These are phyloP conservation scores for Candida xyloterini DNA, from an alignment of 805 yeast species.

Conservation along the genomic window DNA sequence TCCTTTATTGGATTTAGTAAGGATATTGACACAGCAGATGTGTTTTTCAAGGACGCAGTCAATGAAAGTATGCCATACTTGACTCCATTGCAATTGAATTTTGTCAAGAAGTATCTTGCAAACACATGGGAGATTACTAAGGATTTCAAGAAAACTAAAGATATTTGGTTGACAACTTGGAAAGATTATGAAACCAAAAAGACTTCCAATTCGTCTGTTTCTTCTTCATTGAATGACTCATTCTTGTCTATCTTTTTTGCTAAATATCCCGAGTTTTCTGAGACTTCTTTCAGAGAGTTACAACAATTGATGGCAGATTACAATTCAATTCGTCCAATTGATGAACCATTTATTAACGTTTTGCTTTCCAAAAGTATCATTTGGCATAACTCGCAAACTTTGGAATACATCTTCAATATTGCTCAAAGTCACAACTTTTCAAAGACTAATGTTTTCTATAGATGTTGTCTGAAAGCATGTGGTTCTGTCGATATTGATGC, in stretches of 20 bases:
- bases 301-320: conserved; percentile 55
- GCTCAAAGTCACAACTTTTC: conserved; percentile 55
- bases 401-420: conserved; percentile 59
- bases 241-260: conserved; percentile 68
- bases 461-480: conserved; percentile 69
- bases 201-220: conserved; percentile 62
- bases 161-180: conserved; percentile 63
- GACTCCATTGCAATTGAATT: conserved; percentile 69
- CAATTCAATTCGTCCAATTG: conserved; percentile 55
- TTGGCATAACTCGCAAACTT: conserved; percentile 67
- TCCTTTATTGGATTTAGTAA: conserved; percentile 75
- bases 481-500: conserved; percentile 59
- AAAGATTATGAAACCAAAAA: conserved; percentile 48
- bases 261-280: conserved; percentile 47
- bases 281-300: conserved; percentile 55
- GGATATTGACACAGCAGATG: conserved; percentile 67
- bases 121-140: conserved; percentile 58
- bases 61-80: conserved; percentile 68
- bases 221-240: conserved; percentile 66
- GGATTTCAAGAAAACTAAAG: conserved; percentile 55
- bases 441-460: conserved; percentile 65
- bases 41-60: conserved; percentile 72
- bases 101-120: conserved; percentile 59
- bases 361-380: conserved; percentile 60
- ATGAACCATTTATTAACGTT: conserved; percentile 81